Base-by-base conservation (phyloP, 1,284 basidiomycete species). In the Porodaedalea pini region DNA sequence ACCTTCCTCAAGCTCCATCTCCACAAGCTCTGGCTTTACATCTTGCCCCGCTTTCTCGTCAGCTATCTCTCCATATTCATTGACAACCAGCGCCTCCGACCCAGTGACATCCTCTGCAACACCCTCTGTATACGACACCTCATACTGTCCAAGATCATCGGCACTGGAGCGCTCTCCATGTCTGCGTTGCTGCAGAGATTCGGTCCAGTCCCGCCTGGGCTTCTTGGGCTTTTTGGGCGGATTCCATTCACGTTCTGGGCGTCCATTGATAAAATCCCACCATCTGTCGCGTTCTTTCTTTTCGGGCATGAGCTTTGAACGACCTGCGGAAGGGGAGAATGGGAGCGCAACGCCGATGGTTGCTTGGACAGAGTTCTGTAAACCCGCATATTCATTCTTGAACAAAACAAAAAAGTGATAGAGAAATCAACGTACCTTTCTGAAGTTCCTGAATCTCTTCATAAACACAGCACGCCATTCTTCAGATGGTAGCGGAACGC, bases 191-290 rank as follows among this genome's bases (percentile, higher is more conserved):
- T 37, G 58, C 60, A 34, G 32, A 55, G 60, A 59, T 62, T 48
- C 52, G 19, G 58, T 15, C 53, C 36, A 44, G 13, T n/a, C 29
- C 47, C 37, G 40, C 25, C 32, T 31, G 15, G 62, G 60, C 48
- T 62, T 64, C 56, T 71, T 73, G 13, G 71, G 65, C 61, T 72
- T 74, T 67, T 78, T 82, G 17, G 78, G 74, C 34, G 78, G 75
- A 66, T 78, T 78, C 88, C 88, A 90, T 47, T 80, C 80, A 41
- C 75, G 75, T 64, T 83, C 79, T n/a, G 86, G 83, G 62, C 75
- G 74, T 25, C 88, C 88, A 43, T 80, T 71, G 2, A 91, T 69
- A 62, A 85, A 91, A n/a, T 77, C 78, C 88, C 89, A 90, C 88
- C 88, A 91, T 15, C 74, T 69, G 63, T 88, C 85, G 53, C 88